Evolutionary conservation across 306 rosid genomes (phyloP).

Genomic region (Biancaea sappan): DNA sequence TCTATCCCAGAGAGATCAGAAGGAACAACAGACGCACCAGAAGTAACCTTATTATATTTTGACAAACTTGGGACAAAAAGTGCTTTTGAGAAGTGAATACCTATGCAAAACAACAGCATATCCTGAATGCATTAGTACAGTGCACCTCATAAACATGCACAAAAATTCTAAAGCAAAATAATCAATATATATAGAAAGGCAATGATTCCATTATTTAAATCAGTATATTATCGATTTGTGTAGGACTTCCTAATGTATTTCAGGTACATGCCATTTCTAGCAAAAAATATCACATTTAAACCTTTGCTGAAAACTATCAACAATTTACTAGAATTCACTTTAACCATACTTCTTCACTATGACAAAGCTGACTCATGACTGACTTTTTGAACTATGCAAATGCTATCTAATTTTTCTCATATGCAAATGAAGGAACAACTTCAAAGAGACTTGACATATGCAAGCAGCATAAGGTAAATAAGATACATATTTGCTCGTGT

Average conservation of each 20-base stretch:
- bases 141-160: constrained; percentile 5
- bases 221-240: neutral
- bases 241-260: neutral
- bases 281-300: neutral
- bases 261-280: too few relatives aligned
- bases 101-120: constrained; percentile 39
- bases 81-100: constrained; percentile 65
- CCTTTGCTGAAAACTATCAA: neutral
- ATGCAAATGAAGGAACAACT: neutral
- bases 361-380: neutral
- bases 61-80: constrained; percentile 80
- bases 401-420: constrained; percentile 17
- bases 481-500: neutral
- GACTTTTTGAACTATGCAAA: neutral
- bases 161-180: constrained; percentile 3
- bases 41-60: constrained; percentile 62
- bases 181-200: neutral
- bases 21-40: constrained; percentile 53
- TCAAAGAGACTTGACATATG: neutral
- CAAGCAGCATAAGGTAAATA: constrained; percentile 5
- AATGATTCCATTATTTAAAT: neutral
- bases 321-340: neutral
- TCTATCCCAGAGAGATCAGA: constrained; percentile 49
- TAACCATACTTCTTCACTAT: constrained; percentile 6
- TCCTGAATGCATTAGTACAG: constrained; percentile 29